Evolutionary conservation across 257 asterid species (phyloP), one percentile per base, ranked within the genome.

Genomic region (Scutellaria minor): DNA sequence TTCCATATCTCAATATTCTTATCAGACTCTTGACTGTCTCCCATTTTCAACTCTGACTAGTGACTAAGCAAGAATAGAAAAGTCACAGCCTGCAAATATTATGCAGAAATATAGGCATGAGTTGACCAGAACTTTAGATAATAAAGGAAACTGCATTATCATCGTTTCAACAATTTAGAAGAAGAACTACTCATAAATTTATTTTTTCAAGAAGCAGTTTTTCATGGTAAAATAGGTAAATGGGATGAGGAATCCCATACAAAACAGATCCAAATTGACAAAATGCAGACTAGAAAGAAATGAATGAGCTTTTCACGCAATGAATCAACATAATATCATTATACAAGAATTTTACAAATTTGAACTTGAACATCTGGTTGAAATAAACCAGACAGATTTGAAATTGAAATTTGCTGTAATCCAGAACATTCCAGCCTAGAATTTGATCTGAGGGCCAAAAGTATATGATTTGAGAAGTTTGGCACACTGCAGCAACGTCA

Each of bases 1-100:
- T 79, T 79, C 80, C 80, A 70, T 74, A 74, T 79, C 74, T 79
- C 83, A 58, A 79, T 75, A 65, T 79, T 79, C 15, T 61, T 79
- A 56, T 75, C 83, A 52, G 78, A 57, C 35, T 80, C 84, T 2
- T 74, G 78, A 66, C 66, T 73, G 31, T 80, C 84, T 9, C 76
- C 75, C 84, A 80, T 79, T 58, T 45, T 15, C 63, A 5, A 44
- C 39, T 37, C 59, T 24, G 18, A 41, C 37, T 48, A 13, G 18
- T 41, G 41, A 51, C 51, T 48, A 24, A 47, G 75, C 64, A 54
- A 42, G 51, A 77, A 64, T 45, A 7, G 14, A 37, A 22, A 57
- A 58, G 6, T 44, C 8, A 48, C 41, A 72, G 44, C 66, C 72
- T 69, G 76, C 75, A 53, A 24, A 61, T 12, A 59, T 35, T 20